A percentile compares a stretch with the other conserved stretches of the same genome.
These are phyloP conservation scores for Pseudocercospora eumusae DNA, from an alignment of 2,329 filamentous ascomycete genomes.

Conservation along the genomic window DNA sequence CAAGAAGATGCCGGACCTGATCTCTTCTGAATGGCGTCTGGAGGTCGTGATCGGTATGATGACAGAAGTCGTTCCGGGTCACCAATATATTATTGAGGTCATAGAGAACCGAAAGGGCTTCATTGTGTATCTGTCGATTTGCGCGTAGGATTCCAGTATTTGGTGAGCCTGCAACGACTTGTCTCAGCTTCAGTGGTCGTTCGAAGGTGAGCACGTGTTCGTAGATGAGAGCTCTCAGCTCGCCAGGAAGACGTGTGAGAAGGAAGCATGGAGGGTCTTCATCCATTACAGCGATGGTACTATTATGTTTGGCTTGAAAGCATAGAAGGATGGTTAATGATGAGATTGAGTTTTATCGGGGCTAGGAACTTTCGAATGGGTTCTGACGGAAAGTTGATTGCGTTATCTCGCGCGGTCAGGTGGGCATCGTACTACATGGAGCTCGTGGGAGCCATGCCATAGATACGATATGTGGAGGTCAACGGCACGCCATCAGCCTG, in stretches of 20 bases:
- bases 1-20: constrained; percentile 20
- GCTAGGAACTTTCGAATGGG: constrained; percentile 1
- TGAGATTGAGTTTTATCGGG: background rate
- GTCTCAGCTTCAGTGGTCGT: constrained; percentile 27
- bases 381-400: constrained; percentile 4
- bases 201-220: constrained; percentile 23
- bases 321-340: background rate
- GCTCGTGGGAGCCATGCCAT: constrained; percentile 2
- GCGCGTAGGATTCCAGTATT: constrained; percentile 39
- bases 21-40: constrained; percentile 27
- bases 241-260: constrained; percentile 20
- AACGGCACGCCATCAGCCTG: constrained; percentile 3
- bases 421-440: background rate
- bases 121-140: constrained; percentile 48
- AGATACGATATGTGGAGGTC: constrained; percentile 2
- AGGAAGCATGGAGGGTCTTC: constrained; percentile 19
- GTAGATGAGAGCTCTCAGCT: constrained; percentile 22
- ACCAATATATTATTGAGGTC: constrained; percentile 47
- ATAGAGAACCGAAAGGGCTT: constrained; percentile 50
- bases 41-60: constrained; percentile 18
- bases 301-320: background rate
- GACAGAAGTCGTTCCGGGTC: constrained; percentile 27
- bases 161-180: constrained; percentile 30
- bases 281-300: background rate
- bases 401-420: constrained; percentile 1